Conservation (phyloP, 768 basidiomycete genomes). For the Kwoniella sp. region DNA sequence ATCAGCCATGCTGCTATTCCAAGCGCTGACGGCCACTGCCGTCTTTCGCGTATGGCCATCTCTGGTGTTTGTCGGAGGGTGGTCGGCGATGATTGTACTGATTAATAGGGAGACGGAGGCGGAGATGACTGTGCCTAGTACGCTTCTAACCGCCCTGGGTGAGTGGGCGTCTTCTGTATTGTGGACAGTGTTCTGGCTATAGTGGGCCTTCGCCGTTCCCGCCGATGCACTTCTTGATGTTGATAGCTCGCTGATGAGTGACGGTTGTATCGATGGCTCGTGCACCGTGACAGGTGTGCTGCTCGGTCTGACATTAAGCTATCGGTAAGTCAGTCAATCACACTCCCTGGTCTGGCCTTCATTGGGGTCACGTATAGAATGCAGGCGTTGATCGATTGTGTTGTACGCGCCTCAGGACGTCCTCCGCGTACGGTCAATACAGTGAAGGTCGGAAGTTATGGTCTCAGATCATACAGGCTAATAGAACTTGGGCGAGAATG, state of each 20-base stretch:
- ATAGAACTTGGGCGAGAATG: constrained; percentile 47
- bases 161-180: neutral
- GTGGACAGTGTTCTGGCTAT: no score
- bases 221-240: no score
- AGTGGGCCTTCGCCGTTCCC: neutral
- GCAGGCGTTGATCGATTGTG: no score
- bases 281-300: constrained; percentile 46
- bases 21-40: constrained; percentile 41
- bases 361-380: no score
- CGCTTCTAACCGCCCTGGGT: constrained; percentile 48
- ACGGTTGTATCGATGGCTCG: no score
- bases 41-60: constrained; percentile 45
- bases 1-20: constrained; percentile 21
- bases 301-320: constrained; percentile 50
- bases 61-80: constrained; percentile 43
- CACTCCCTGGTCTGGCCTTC: neutral
- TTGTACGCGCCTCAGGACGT: constrained; percentile 36
- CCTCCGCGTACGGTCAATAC: constrained; percentile 49
- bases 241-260: no score
- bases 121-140: constrained; percentile 42
- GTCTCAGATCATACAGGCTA: constrained; percentile 50
- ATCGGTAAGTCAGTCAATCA: constrained; percentile 27
- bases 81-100: constrained; percentile 36
- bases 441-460: constrained; percentile 52
- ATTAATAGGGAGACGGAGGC: constrained; percentile 41